These are phyloP conservation scores for Nepenthes alata DNA, from an alignment of 179 eudicot genomes.

Conservation along the genomic window DNA sequence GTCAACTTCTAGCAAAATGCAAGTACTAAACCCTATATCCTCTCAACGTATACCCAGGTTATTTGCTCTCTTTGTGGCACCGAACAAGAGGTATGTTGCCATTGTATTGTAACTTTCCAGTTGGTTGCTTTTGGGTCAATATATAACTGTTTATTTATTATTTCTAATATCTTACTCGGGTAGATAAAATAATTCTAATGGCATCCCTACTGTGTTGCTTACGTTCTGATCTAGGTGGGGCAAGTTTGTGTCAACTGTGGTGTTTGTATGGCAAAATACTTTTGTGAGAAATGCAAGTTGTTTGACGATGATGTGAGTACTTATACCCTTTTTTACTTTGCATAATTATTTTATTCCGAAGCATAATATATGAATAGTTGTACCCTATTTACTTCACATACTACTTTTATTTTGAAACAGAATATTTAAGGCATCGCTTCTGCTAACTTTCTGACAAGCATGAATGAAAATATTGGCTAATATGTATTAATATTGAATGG, in stretches of 20 bases:
- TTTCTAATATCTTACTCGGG: too few species aligned
- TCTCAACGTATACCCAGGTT: conserved; percentile 31
- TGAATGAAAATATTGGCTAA: too few species aligned
- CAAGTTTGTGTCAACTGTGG: conserved; percentile 39
- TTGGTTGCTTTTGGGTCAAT: not conserved
- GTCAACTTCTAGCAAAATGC: not conserved
- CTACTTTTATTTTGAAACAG: too few species aligned
- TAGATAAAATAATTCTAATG: not conserved
- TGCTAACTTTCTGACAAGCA: too few species aligned
- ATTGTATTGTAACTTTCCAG: conserved; percentile 1
- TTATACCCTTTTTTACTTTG: not conserved
- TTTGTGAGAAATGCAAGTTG: conserved; percentile 67
- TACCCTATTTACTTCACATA: too few species aligned
- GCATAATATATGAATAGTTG: too few species aligned
- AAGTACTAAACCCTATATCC: not conserved
- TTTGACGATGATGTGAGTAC: conserved; percentile 79
- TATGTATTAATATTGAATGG: too few species aligned
- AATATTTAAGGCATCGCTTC: too few species aligned
- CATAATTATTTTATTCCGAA: too few species aligned
- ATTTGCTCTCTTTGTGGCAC: conserved; percentile 79
- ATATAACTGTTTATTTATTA: not conserved
- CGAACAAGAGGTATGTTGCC: conserved; percentile 69
- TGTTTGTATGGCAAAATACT: conserved; percentile 84
- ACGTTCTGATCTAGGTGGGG: conserved; percentile 14
- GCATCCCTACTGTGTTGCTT: not conserved